Evolutionary conservation across 495 filamentous ascomycete genomes (phyloP).

Genomic region (Hypoxylon perforatum): DNA sequence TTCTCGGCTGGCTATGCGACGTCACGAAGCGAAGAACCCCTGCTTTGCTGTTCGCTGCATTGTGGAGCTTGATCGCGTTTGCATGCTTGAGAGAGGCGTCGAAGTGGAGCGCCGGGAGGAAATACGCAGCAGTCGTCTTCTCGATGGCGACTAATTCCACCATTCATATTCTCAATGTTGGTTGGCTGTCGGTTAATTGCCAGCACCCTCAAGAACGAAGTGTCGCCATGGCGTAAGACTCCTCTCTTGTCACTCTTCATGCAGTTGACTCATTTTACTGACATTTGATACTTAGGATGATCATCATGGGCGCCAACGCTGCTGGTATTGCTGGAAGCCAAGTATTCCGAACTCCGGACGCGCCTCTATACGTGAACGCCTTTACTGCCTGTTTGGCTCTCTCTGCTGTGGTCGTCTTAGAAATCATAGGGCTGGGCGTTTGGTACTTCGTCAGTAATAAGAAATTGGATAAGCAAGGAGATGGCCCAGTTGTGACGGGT

Average conservation of each 20-base stretch:
- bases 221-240: slow-evolving; percentile 63
- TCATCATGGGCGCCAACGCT: slow-evolving; percentile 67
- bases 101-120: slow-evolving; percentile 44
- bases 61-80: slow-evolving; percentile 61
- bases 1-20: slow-evolving; percentile 57
- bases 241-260: slow-evolving; percentile 5
- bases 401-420: slow-evolving; percentile 19
- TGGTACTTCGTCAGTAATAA: slow-evolving; percentile 35
- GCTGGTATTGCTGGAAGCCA: slow-evolving; percentile 65
- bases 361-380: slow-evolving; percentile 56
- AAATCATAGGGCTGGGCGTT: slow-evolving; percentile 18
- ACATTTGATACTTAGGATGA: slow-evolving; percentile 47
- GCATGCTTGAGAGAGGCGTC: slow-evolving; percentile 54
- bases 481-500: slow-evolving; percentile 25
- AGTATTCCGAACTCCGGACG: slow-evolving; percentile 63
- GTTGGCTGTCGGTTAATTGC: slow-evolving; percentile 62
- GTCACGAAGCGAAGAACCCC: slow-evolving; percentile 48
- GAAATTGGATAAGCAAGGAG: slow-evolving; percentile 23
- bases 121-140: slow-evolving; percentile 61
- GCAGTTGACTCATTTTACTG: not conserved
- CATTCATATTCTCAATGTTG: slow-evolving; percentile 55
- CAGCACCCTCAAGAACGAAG: slow-evolving; percentile 59
- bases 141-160: slow-evolving; percentile 64
- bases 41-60: slow-evolving; percentile 52
- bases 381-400: slow-evolving; percentile 32